These are phyloP conservation scores for Cyberlindnera euphorbiae DNA, from an alignment of 805 yeast genomes.

Conservation along the genomic window DNA sequence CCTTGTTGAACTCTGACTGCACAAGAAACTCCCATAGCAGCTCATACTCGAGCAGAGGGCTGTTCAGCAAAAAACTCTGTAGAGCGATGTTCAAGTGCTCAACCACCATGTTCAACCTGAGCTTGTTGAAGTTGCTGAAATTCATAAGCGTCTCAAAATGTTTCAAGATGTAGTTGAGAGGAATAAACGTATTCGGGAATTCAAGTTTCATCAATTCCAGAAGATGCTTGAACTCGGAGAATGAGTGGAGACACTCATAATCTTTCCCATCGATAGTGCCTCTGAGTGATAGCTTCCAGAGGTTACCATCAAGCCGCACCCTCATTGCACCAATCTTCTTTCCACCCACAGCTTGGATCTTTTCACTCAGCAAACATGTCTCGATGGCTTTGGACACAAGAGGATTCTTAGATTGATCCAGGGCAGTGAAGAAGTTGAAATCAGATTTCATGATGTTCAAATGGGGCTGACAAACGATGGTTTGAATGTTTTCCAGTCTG, in stretches of 20 bases:
- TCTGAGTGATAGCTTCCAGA: conserved; percentile 27
- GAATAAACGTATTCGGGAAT: conserved; percentile 31
- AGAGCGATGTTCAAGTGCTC: conserved; percentile 46
- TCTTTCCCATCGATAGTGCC: conserved; percentile 15
- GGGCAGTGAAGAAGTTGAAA: conserved; percentile 29
- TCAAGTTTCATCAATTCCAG: conserved; percentile 33
- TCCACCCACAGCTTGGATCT: conserved; percentile 19
- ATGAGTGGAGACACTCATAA: conserved; percentile 24
- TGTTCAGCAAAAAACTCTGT: conserved; percentile 36
- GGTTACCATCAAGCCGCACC: conserved; percentile 28
- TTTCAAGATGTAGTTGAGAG: conserved; percentile 22
- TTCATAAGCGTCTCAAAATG: conserved; percentile 19
- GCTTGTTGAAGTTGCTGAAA: conserved; percentile 34
- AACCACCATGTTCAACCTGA: conserved; percentile 43
- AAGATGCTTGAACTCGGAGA: conserved; percentile 30
- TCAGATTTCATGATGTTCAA: conserved; percentile 37
- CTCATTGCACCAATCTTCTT: conserved; percentile 31
- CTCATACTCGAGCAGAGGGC: conserved; percentile 31
- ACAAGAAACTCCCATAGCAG: conserved; percentile 40
- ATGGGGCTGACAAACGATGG: conserved; percentile 44
- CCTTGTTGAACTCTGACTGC: conserved; percentile 26
- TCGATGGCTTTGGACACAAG: conserved; percentile 34
- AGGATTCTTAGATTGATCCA: conserved; percentile 42
- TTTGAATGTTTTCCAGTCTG: conserved; percentile 52
- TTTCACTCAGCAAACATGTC: conserved; percentile 17